phyloP scores from a whole-genome alignment of 352 stramenopile species.

The Blastocystis hominis region DNA sequence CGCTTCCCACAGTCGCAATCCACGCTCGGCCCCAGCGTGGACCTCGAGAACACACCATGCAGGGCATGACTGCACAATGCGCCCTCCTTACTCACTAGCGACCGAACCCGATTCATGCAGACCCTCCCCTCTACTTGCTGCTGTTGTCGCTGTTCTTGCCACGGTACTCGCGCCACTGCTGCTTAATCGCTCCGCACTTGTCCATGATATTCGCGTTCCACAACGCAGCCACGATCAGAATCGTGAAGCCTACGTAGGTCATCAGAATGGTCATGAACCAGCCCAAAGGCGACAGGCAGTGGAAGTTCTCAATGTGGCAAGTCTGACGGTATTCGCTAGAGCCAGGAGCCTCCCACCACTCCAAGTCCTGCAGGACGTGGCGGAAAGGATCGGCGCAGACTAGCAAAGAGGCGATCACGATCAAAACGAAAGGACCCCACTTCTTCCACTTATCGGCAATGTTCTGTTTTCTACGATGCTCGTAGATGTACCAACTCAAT shows the following conservation, averaged over 20 bases:
- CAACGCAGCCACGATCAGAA: conserved; percentile 35
- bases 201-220: conserved; percentile 56
- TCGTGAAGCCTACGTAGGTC: conserved; percentile 51
- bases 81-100: neutral
- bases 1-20: neutral
- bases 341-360: conserved; percentile 18
- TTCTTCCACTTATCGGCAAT: neutral
- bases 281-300: conserved; percentile 27
- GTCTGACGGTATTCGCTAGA: conserved; percentile 45
- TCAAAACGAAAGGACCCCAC: conserved; percentile 57
- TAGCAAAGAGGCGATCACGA: conserved; percentile 16
- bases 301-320: conserved; percentile 51
- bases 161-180: conserved; percentile 15
- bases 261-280: conserved; percentile 36
- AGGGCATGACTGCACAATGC: too few species aligned
- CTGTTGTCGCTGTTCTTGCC: neutral
- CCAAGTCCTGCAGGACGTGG: conserved; percentile 40
- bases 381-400: conserved; percentile 13
- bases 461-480: conserved; percentile 40
- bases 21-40: neutral
- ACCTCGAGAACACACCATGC: neutral
- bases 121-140: neutral
- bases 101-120: neutral
- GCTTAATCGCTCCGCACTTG: conserved; percentile 38
- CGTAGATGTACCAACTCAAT: conserved; percentile 46